Evolutionary conservation across 2,329 filamentous ascomycete species (phyloP), one percentile per base, ranked within the genome.

Genomic region (Penicillium sp.): DNA sequence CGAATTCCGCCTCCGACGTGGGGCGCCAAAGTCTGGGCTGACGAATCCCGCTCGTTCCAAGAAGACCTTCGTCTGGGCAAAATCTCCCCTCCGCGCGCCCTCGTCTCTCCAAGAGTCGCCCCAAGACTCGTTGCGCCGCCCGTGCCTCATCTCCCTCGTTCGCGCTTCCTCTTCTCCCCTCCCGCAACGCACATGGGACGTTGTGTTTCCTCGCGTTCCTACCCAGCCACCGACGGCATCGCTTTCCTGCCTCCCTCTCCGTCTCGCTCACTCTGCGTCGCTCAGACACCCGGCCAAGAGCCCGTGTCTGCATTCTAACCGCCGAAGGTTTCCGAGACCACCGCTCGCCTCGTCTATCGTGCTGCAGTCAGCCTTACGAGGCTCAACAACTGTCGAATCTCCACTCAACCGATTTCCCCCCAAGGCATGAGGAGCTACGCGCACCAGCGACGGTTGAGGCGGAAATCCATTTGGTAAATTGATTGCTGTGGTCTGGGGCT

Each of bases 401-500:
- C 36, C 36, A 33, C 43, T 36, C 33, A 10, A 39, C 29, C 19
- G 33, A 31, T 36, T 29, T 36, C 18, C 36, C 36, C 37, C 33
- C 55, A 56, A 59, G 56, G 56, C 47, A 62, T 60, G 57, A 48
- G 50, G 53, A 57, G 45, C 45, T 39, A 51, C 37, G 26, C 36
- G 41, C 30, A 23, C 17, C 44, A 34, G 17, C 46, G 38, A 49
- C 44, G 40, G 38, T 47, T 36, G 51, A 49, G 54, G 51, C 47
- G 53, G 57, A 53, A 46, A 48, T 48, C 33, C 19, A 51, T 42
- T 43, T 41, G 50, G 47, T 55, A 51, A n/a, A 55, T 50, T 36
- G 42, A 44, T 49, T 47, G 33, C 33, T 29, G 42, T 35, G 35
- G 33, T 20, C 26, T 21, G 37, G 37, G 40, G 33, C 31, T 34